Evolutionary conservation across 768 basidiomycete species (phyloP), one percentile per base, ranked within the genome.

Genomic region (Mycena vulgaris): DNA sequence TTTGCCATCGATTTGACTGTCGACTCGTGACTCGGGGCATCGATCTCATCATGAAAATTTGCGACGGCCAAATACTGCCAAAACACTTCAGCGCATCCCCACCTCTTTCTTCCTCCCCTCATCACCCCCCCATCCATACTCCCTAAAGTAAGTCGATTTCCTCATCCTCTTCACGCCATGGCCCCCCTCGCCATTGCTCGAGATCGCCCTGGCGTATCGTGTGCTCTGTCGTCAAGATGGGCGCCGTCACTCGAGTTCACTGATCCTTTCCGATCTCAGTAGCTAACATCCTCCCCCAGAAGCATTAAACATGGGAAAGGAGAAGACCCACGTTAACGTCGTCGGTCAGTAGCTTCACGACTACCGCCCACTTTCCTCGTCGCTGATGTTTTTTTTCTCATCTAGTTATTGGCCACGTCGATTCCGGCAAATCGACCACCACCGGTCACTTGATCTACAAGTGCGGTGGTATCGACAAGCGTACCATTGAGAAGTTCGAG

Each of bases 401-500:
- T 77, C 71, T 75, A 94, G 96, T 97, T 85, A 97, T 97, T 88
- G 96, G 97, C 76, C 96, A 97, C 89, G 95, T 97, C 95, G 96
- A 98, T 89, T 98, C 97, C 83, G 97, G 97, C 77, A 99, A 99
- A 89, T 99, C 97, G 68, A 99, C 98, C 87, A 99, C 98, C 80
- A 99, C 98, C 77, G 98, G 98, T 76, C 98, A 99, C 89, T 90
- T 99, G 89, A 99, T 99, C 92, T 99, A 98, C 95, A 98, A 99
- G 93, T 99, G 98, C 84, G 98, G 98, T 92, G 98, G 98, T 94
- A 99, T 99, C 89, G 98, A 99, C 85, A 99, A 99, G 91, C 96
- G 96, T 92, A 96, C 95, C 82, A 97, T 97, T 76, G 96, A 97
- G 87, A 98, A 98, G 89, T 99, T 98, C 89, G 98, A 99, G 91